Conservation (phyloP, 306 rosid genomes). For the Leucaena leucocephala region DNA sequence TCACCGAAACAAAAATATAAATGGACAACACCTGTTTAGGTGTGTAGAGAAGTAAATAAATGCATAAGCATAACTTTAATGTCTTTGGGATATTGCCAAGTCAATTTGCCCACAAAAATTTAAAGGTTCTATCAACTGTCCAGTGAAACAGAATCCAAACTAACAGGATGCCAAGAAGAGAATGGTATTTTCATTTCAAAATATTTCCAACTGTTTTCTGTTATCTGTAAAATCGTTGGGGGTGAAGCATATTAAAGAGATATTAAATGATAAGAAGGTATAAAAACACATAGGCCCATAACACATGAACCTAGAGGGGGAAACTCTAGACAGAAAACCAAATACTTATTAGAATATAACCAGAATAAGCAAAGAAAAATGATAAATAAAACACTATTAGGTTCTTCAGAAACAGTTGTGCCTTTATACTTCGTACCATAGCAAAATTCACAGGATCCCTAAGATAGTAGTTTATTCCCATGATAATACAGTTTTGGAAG, state of each 20-base stretch:
- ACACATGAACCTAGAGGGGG: not conserved
- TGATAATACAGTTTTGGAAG: not conserved
- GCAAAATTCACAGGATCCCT: not conserved
- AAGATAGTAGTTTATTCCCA: not conserved
- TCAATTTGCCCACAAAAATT: not conserved
- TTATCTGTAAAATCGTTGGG: not conserved
- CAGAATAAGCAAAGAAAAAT: not conserved
- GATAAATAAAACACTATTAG: not conserved
- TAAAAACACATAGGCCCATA: not conserved
- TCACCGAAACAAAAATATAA: not conserved
- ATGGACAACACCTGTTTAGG: not conserved
- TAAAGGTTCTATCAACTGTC: not conserved
- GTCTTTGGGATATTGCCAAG: not conserved
- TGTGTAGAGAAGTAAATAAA: not conserved
- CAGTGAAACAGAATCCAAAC: not conserved
- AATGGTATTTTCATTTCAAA: not conserved
- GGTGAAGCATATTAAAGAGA: conserved; percentile 2
- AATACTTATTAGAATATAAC: not conserved
- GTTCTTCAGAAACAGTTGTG: not conserved
- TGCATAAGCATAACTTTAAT: not conserved
- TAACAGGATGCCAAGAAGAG: not conserved
- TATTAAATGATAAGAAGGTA: not conserved
- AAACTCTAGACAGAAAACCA: not conserved
- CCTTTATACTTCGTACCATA: not conserved
- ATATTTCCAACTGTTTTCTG: not conserved